phyloP scores from a whole-genome alignment of 2,329 filamentous ascomycete genomes.

The Aspergillus bombycis region DNA sequence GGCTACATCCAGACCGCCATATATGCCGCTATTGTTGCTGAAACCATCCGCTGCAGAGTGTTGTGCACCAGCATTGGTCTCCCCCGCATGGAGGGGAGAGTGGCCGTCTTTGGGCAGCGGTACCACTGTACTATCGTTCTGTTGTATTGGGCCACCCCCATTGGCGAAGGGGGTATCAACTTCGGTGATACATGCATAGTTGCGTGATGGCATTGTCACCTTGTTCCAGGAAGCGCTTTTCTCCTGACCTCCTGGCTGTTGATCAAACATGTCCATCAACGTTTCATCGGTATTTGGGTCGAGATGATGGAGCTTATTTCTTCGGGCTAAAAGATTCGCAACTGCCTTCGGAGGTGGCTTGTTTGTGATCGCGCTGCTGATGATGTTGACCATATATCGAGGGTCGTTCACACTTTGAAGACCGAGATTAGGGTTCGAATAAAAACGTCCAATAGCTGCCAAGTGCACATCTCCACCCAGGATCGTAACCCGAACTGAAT shows the following conservation, averaged over 20 bases:
- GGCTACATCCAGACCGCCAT: constrained; percentile 49
- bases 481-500: constrained; percentile 63
- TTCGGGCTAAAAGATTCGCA: constrained; percentile 63
- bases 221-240: constrained; percentile 76
- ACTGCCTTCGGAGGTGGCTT: constrained; percentile 68
- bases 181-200: constrained; percentile 67
- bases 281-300: constrained; percentile 67
- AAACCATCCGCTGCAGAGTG: constrained; percentile 70
- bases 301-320: constrained; percentile 69
- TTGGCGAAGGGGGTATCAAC: constrained; percentile 34
- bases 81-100: constrained; percentile 72
- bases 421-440: constrained; percentile 60
- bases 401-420: constrained; percentile 62
- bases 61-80: constrained; percentile 73
- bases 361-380: constrained; percentile 69
- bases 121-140: constrained; percentile 33
- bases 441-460: constrained; percentile 66
- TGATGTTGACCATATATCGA: constrained; percentile 66
- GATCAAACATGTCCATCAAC: constrained; percentile 64
- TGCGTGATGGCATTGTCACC: constrained; percentile 77
- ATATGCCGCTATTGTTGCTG: constrained; percentile 39
- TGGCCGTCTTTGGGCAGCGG: constrained; percentile 64
- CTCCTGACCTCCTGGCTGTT: constrained; percentile 58
- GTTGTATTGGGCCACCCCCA: constrained; percentile 20
- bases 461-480: constrained; percentile 68